These are phyloP conservation scores for Erigeron canadensis DNA, from an alignment of 129 eudicot genomes.

Conservation along the genomic window DNA sequence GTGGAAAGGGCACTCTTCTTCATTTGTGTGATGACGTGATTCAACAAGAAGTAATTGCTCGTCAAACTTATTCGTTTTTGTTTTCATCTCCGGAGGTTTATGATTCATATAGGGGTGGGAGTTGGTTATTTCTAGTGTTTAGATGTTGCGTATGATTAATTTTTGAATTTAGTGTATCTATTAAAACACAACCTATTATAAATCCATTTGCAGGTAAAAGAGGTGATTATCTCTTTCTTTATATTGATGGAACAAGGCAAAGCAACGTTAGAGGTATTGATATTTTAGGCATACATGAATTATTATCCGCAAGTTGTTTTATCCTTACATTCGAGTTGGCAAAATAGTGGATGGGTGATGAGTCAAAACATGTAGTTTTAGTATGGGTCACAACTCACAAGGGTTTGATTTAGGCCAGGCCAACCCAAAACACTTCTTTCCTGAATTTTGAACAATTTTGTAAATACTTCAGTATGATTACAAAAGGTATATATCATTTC, in stretches of 20 bases:
- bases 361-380: too few relatives aligned
- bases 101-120: too few relatives aligned
- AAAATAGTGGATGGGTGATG: too few relatives aligned
- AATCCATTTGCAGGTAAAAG: constrained; percentile 67
- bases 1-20: constrained; percentile 99
- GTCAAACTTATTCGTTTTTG: not conserved
- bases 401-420: too few relatives aligned
- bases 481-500: too few relatives aligned
- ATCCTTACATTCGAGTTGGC: not conserved
- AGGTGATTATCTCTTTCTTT: constrained; percentile 77
- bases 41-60: constrained; percentile 84
- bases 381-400: too few relatives aligned
- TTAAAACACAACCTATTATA: too few relatives aligned
- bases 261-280: constrained; percentile 68
- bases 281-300: not conserved
- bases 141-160: not conserved
- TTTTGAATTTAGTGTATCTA: too few relatives aligned
- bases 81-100: not conserved
- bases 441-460: too few relatives aligned
- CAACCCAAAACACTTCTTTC: too few relatives aligned
- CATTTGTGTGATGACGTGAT: constrained; percentile 97
- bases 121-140: not conserved
- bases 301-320: not conserved
- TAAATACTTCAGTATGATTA: too few relatives aligned
- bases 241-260: constrained; percentile 96